Evolutionary conservation across 257 asterid species (phyloP).

Genomic region (Lycium barbarum): DNA sequence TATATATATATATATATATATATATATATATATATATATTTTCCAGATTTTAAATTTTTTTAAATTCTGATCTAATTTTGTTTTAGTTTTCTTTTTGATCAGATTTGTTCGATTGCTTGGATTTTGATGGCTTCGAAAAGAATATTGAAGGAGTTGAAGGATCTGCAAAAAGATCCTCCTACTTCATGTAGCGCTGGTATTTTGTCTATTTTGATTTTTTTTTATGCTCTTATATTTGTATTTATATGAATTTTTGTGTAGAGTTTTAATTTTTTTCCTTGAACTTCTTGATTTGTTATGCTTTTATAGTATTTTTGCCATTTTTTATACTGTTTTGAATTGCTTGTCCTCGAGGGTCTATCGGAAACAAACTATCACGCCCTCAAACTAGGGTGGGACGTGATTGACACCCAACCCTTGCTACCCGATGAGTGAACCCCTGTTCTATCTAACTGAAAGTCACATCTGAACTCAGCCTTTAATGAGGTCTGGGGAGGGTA

Average conservation of each 20-base stretch:
- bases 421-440: no score
- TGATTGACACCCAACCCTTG: no score
- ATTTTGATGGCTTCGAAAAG: conserved; percentile 29
- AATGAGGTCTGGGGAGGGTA: no score
- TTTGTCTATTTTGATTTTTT: neutral
- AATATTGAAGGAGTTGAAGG: conserved; percentile 29
- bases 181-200: conserved; percentile 32
- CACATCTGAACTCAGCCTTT: no score
- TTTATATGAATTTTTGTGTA: neutral
- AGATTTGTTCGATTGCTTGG: conserved; percentile 3
- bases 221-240: neutral
- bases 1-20: neutral
- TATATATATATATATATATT: neutral
- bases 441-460: no score
- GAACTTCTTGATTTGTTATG: neutral
- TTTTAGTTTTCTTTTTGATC: neutral
- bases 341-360: no score
- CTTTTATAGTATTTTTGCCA: no score
- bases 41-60: neutral
- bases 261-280: neutral
- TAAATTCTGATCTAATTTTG: neutral
- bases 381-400: no score
- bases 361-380: no score
- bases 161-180: conserved; percentile 31
- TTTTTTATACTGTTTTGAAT: no score